phyloP scores from a whole-genome alignment of 2,329 filamentous ascomycete species.

The Trichoderma guizhouense region DNA sequence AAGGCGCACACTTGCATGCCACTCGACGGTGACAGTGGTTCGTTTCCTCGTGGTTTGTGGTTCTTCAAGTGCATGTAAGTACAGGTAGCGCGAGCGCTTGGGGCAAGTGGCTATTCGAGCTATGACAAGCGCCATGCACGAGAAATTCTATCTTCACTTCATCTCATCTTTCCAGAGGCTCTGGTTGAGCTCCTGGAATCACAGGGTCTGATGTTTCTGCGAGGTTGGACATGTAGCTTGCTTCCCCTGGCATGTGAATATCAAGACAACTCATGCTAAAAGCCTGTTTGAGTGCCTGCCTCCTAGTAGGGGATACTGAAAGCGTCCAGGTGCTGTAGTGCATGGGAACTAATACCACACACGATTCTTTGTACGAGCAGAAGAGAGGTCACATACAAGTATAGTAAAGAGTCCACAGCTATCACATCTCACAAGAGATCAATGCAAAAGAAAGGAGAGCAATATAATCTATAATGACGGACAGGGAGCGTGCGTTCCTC shows the following conservation, averaged over 20 bases:
- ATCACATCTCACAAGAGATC: background rate
- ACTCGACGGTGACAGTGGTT: background rate
- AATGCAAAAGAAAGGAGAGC: background rate
- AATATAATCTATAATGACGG: background rate
- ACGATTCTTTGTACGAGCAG: background rate
- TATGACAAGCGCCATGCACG: slow-evolving; percentile 6
- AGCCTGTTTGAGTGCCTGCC: background rate
- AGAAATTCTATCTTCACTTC: background rate
- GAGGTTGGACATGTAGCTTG: background rate
- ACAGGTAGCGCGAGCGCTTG: background rate
- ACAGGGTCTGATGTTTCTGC: background rate
- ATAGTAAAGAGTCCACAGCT: background rate
- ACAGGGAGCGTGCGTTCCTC: background rate
- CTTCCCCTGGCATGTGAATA: background rate
- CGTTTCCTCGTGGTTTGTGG: background rate
- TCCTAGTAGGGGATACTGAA: background rate
- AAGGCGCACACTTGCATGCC: background rate
- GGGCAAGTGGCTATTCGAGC: background rate
- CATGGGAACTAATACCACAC: background rate
- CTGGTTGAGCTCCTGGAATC: background rate
- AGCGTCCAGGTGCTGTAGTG: background rate
- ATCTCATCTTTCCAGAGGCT: background rate
- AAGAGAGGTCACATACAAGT: background rate
- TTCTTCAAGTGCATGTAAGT: background rate
- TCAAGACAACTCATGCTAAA: background rate